Percentiles rank a stretch among this genome's conserved stretches.
These are phyloP conservation scores for Coelastrella sp. DNA, from an alignment of 139 green algal species.

Conservation along the genomic window DNA sequence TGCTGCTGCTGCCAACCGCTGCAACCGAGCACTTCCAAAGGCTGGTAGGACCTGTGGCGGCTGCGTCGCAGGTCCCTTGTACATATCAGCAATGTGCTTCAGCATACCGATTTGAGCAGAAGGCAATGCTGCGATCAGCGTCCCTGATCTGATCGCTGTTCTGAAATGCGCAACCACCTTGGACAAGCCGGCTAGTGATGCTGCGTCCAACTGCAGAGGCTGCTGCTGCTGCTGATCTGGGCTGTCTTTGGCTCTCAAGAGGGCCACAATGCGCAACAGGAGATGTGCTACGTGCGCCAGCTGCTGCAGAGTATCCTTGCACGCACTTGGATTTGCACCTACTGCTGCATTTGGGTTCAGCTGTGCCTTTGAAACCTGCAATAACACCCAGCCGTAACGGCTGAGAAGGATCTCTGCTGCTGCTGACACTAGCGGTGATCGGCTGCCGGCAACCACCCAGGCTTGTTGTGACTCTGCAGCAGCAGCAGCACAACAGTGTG, in stretches of 20 bases:
- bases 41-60: background rate
- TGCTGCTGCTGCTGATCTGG: constrained; percentile 11
- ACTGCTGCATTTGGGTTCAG: background rate
- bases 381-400: background rate
- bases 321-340: background rate
- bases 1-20: constrained; percentile 5
- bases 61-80: background rate
- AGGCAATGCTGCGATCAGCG: background rate
- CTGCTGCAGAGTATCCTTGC: constrained; percentile 22
- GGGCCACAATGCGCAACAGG: background rate
- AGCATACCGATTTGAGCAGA: constrained; percentile 27
- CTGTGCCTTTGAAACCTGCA: background rate
- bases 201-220: constrained; percentile 3
- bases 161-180: constrained; percentile 20
- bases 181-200: background rate
- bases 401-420: constrained; percentile 19
- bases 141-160: background rate
- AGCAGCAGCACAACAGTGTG: background rate
- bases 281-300: constrained; percentile 24
- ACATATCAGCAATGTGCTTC: constrained; percentile 27
- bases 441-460: background rate
- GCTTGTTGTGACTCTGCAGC: constrained; percentile 19
- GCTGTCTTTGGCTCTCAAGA: background rate
- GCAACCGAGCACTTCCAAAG: background rate
- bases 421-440: background rate